Percentiles rank a stretch among this genome's conserved stretches.
Evolutionary conservation across 148 eudicot genomes (phyloP).

Genomic region (Bassia scoparia): DNA sequence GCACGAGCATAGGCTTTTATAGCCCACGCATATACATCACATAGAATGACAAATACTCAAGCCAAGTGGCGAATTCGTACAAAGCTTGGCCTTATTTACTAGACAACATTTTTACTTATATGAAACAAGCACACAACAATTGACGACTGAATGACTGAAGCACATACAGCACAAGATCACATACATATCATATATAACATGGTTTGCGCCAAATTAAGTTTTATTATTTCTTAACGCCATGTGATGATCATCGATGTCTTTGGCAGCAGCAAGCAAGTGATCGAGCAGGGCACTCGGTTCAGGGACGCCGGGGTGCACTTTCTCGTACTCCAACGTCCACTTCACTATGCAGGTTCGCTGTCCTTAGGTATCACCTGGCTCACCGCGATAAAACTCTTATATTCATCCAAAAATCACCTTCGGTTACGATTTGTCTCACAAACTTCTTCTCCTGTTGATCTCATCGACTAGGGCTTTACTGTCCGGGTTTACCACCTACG

Average conservation of each 20-base stretch:
- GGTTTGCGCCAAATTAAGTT: too few relatives aligned
- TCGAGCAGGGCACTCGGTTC: conserved; percentile 20
- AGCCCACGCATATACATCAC: too few relatives aligned
- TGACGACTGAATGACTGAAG: too few relatives aligned
- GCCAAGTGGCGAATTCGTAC: too few relatives aligned
- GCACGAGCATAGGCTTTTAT: too few relatives aligned
- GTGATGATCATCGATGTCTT: conserved; percentile 25
- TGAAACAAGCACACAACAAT: too few relatives aligned
- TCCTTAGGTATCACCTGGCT: conserved; percentile 27
- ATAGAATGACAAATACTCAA: too few relatives aligned
- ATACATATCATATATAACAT: too few relatives aligned
- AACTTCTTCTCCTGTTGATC: conserved; percentile 18
- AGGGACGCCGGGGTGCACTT: conserved; percentile 10
- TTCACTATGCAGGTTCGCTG: conserved; percentile 5
- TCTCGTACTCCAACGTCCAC: conserved; percentile 22
- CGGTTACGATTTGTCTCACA: conserved; percentile 4
- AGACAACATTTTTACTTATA: too few relatives aligned
- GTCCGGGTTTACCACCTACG: conserved; percentile 2
- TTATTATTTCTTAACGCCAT: conserved; percentile 17
- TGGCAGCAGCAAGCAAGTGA: conserved; percentile 9
- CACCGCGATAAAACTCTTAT: conserved; percentile 15
- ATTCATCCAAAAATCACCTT: conserved; percentile 18
- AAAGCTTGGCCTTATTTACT: too few relatives aligned
- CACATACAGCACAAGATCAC: too few relatives aligned
- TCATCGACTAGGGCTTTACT: conserved; percentile 19